A percentile compares a stretch with the other conserved stretches of the same genome.
phyloP scores from a whole-genome alignment of 2,329 filamentous ascomycete genomes.

The Botrytis medusae region DNA sequence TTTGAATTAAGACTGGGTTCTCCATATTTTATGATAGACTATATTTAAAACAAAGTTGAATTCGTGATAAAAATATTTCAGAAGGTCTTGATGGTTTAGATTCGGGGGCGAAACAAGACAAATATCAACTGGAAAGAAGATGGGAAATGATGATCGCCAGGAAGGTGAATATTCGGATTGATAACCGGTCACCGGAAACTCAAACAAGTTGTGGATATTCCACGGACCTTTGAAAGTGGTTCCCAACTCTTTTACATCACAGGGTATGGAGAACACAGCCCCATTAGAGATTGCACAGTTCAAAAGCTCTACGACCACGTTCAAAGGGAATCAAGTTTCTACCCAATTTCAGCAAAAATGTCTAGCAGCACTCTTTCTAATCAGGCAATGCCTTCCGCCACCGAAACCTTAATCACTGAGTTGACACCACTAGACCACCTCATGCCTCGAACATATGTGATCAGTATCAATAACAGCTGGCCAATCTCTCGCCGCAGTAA shows the following conservation, averaged over 20 bases:
- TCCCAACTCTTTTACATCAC: not conserved
- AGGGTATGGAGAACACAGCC: not conserved
- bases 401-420: not conserved
- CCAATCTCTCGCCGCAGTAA: conserved; percentile 16
- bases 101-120: not conserved
- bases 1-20: conserved; percentile 5
- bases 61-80: not conserved
- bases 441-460: conserved; percentile 16
- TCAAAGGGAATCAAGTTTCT: not conserved
- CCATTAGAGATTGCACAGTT: not conserved
- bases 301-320: not conserved
- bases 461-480: not conserved
- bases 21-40: not conserved
- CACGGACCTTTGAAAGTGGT: not conserved
- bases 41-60: not conserved
- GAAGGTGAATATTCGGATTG: not conserved
- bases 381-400: not conserved
- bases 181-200: not conserved
- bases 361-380: not conserved
- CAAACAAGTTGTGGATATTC: not conserved
- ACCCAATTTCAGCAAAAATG: not conserved
- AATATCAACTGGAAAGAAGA: not conserved
- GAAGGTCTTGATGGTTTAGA: too few relatives aligned
- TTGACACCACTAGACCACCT: conserved; percentile 18
- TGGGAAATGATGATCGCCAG: not conserved